Evolutionary conservation across 1,284 basidiomycete species (phyloP), one percentile per base, ranked within the genome.

Genomic region (Rhodotorula glutinis): DNA sequence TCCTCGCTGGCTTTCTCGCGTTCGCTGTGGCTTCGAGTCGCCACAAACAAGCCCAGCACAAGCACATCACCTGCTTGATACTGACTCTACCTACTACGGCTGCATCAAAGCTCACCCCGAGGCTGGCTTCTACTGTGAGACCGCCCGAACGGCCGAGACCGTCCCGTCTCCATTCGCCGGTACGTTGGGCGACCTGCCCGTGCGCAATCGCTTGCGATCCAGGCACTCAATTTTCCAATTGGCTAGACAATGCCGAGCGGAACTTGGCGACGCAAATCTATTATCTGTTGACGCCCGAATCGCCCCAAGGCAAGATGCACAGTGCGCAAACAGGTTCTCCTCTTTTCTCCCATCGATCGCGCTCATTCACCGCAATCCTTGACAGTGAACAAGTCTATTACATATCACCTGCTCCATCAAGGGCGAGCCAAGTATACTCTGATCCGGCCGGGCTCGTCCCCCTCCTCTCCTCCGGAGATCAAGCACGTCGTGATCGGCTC

Each of bases 391-490:
- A 82, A 81, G 67, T 81, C 81, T 4, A 77, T 80, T 82, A 84
- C 82, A 5, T 82, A 83, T 76, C 83, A 84, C 67, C 78, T 82
- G 27, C 78, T 80, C 19, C 83, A 84, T 70, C 80, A 82, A 61
- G 83, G 82, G 3, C 80, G 82, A 9, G 81, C 80, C 1, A 79
- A 81, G 63, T 84, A 84, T 73, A 83, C 81, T 1, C 78, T 84
- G 51, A 81, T 84, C 46, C 67, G 52, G 70, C 62, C 78, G 71
- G 17, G 75, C 77, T 7, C 70, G 75, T 19, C 77, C 44, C 9
- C 40, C 57, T 30, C 38, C 16, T 17, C 54, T 23, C 78, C 80
- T 0, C 77, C 77, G 0, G 76, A 67, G 19, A 74, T 83, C 43
- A 81, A 82, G 71, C 79, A 74, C 53, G 79, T 78, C 60, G 76